Base-by-base conservation (phyloP, 139 green algal genomes). In the Tetratostichococcus sp. region DNA sequence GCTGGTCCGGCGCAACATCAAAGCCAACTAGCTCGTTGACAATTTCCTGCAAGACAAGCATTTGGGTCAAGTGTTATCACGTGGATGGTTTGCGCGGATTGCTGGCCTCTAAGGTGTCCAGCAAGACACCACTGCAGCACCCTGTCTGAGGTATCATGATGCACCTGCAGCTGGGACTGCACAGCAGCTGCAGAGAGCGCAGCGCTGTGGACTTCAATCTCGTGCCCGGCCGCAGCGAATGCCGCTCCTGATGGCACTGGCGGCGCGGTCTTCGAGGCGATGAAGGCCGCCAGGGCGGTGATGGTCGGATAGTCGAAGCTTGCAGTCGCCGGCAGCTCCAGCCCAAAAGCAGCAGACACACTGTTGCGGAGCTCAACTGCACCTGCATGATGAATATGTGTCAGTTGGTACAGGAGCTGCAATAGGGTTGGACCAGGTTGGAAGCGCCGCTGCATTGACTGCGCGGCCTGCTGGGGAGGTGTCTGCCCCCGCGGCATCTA, bases 311-410 rank as follows among this genome's bases (percentile, higher is more conserved):
- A 77, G 76, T 80, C 75, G 33, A 80, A 80, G 4, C 28, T 23
- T 4, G 75, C 30, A 8, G 75, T 80, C 16, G 65, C 76, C 25
- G 76, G 32, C 30, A 81, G 43, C 25, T 73, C 66, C n/a, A 73
- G 23, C 3, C 39, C 30, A 30, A 87, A 87, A 17, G 28, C 22
- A 25, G 69, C 35, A 0, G 33, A 33, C 30, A 87, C 70, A 2
- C 33, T 28, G 30, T 80, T 78, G 32, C 71, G 69, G 65, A 90
- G 77, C 75, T 90, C 83, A 30, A 89, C 69, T 0, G 80, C 35
- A 3, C 75, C 85, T 62, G 50, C 19, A n/a, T 26, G 14, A 62
- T 14, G 28, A 22, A 30, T 30, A 73, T 22, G 28, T 30, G 26
- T 30, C 32, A 73, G 68, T 31, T 43, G 28, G n/a, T n/a, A n/a